Conservation (phyloP, 495 filamentous ascomycete genomes). For the Trichoderma gamsii region DNA sequence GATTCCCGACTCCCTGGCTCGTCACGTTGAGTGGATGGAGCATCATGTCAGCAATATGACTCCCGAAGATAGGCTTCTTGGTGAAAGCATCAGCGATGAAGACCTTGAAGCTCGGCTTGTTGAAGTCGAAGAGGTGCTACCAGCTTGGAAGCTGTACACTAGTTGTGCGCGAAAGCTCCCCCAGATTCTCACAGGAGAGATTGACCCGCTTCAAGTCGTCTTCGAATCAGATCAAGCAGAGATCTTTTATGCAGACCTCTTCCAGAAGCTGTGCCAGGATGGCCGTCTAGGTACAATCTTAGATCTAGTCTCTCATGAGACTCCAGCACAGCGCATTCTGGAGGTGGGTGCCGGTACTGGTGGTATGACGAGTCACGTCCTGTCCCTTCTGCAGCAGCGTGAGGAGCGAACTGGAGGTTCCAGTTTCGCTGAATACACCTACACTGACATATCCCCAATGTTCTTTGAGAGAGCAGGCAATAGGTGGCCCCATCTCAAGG, state of each 20-base stretch:
- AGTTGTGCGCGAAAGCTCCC: slow-evolving; percentile 28
- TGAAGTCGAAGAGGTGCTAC: slow-evolving; percentile 21
- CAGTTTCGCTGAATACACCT: slow-evolving; percentile 35
- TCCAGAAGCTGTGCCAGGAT: slow-evolving; percentile 21
- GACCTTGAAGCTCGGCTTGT: slow-evolving; percentile 19
- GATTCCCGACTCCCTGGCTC: slow-evolving; percentile 18
- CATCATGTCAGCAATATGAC: slow-evolving; percentile 20
- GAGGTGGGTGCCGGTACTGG: slow-evolving; percentile 47
- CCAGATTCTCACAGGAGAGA: slow-evolving; percentile 35
- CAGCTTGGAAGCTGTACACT: slow-evolving; percentile 26
- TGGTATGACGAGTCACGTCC: slow-evolving; percentile 26
- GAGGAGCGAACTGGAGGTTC: slow-evolving; percentile 22
- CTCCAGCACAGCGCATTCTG: slow-evolving; percentile 36
- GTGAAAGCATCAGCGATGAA: slow-evolving; percentile 16
- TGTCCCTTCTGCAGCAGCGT: slow-evolving; percentile 21
- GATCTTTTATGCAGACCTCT: slow-evolving; percentile 25
- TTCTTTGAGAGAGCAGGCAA: slow-evolving; percentile 42
- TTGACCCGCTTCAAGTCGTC: slow-evolving; percentile 35
- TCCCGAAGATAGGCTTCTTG: background rate
- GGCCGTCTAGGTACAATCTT: slow-evolving; percentile 22
- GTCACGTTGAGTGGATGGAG: slow-evolving; percentile 26
- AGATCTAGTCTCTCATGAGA: slow-evolving; percentile 31
- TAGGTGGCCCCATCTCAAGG: slow-evolving; percentile 15
- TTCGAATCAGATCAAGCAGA: slow-evolving; percentile 24
- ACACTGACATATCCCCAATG: slow-evolving; percentile 48